phyloP scores from a whole-genome alignment of 192 early-diverging fungal genomes.

The Allomyces macrogynus region DNA sequence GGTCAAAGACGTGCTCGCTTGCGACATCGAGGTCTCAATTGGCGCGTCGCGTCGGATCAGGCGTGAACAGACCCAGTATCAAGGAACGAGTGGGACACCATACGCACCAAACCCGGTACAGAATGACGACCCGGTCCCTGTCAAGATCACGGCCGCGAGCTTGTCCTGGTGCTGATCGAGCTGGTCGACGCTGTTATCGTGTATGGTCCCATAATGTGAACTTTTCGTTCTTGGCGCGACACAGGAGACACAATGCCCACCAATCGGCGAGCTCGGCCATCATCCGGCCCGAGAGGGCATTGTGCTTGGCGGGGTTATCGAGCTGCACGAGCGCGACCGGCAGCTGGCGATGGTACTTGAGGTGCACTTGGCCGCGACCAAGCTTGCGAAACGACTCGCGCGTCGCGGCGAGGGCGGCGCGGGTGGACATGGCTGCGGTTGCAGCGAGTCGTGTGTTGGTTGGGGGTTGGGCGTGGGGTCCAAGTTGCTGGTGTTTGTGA shows the following conservation, averaged over 20 bases:
- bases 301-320: constrained; percentile 22
- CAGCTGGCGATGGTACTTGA: neutral
- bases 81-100: too few relatives aligned
- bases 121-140: constrained; percentile 5
- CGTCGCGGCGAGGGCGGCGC: neutral
- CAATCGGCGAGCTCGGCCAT: constrained; percentile 33
- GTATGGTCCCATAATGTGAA: too few relatives aligned
- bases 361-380: neutral
- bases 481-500: too few relatives aligned
- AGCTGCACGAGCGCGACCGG: constrained; percentile 17
- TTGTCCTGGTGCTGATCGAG: constrained; percentile 12
- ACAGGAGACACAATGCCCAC: too few relatives aligned
- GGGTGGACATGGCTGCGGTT: too few relatives aligned
- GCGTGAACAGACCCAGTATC: too few relatives aligned
- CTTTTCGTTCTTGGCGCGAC: too few relatives aligned
- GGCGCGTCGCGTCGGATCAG: too few relatives aligned
- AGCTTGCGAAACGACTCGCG: neutral
- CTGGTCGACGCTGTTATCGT: constrained; percentile 10
- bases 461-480: too few relatives aligned
- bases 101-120: constrained; percentile 12
- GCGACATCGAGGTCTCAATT: constrained; percentile 25
- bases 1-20: constrained; percentile 18
- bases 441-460: too few relatives aligned
- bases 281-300: constrained; percentile 37
- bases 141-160: constrained; percentile 10